Evolutionary conservation across 306 rosid species (phyloP).

Genomic region (Quercus berberidifolia): DNA sequence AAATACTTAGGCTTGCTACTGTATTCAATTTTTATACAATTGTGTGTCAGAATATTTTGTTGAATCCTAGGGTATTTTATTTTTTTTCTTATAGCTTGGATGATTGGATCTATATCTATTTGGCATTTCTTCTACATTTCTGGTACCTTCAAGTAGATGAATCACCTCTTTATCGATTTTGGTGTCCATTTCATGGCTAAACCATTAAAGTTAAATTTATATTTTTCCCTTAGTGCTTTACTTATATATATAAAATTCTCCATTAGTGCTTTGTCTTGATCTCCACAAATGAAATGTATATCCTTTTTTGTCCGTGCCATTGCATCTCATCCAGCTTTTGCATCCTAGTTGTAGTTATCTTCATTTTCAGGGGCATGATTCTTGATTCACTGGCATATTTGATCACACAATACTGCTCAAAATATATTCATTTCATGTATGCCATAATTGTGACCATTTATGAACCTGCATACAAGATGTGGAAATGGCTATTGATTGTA

Average conservation of each 20-base stretch:
- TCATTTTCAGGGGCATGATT: not conserved
- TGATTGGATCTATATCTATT: not conserved
- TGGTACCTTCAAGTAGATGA: not conserved
- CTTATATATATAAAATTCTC: too few relatives aligned
- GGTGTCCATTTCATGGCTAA: not conserved
- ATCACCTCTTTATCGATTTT: not conserved
- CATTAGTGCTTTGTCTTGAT: too few relatives aligned
- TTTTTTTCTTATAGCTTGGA: not conserved
- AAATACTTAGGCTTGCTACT: not conserved
- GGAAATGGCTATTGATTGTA: not conserved
- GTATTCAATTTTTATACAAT: not conserved
- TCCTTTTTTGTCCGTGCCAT: not conserved
- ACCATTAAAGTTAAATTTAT: not conserved
- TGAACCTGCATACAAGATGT: not conserved
- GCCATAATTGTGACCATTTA: not conserved
- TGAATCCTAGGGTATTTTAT: not conserved
- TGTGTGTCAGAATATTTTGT: not conserved
- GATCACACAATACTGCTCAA: not conserved
- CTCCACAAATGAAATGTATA: not conserved
- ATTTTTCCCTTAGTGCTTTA: not conserved
- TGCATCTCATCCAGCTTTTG: not conserved
- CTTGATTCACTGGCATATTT: not conserved
- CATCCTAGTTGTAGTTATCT: not conserved
- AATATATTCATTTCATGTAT: not conserved
- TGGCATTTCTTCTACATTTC: not conserved